Evolutionary conservation across 441 rosid genomes (phyloP).

Genomic region (Jatropha multifida): DNA sequence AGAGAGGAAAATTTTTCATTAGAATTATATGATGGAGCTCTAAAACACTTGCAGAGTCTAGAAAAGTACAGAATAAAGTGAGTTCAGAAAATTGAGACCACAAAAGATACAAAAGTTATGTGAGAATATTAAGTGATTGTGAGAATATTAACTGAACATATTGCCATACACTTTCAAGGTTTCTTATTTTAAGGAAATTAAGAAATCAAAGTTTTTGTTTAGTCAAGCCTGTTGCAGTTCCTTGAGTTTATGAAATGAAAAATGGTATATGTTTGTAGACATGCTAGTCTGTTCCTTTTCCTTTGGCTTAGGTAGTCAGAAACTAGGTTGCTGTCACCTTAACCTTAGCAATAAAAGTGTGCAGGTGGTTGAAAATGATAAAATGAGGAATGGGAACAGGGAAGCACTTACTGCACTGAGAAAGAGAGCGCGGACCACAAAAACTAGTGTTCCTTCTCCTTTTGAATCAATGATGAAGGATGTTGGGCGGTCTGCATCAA

Average conservation of each 20-base stretch:
- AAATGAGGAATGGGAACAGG: conserved; percentile 68
- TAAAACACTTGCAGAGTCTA: neutral
- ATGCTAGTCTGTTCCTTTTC: neutral
- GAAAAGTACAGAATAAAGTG: neutral
- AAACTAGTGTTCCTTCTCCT: conserved; percentile 60
- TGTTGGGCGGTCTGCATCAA: conserved; percentile 37
- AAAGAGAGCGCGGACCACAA: conserved; percentile 75
- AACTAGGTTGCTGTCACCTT: neutral
- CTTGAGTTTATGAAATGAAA: too few relatives aligned
- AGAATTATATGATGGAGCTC: neutral
- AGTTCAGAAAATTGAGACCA: neutral
- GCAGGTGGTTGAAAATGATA: conserved; percentile 78
- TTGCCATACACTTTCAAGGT: neutral
- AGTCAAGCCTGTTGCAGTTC: neutral
- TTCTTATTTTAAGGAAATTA: neutral
- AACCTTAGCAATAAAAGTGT: conserved; percentile 7
- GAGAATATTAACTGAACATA: neutral
- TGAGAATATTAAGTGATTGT: too few relatives aligned
- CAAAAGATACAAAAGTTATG: neutral
- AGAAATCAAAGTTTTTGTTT: neutral
- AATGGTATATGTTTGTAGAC: neutral
- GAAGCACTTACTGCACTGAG: conserved; percentile 76
- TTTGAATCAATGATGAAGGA: conserved; percentile 78
- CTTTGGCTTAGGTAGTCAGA: neutral
- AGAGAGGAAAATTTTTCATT: neutral